Conservation (phyloP, 1,284 basidiomycete species). For the Austropuccinia psidii region DNA sequence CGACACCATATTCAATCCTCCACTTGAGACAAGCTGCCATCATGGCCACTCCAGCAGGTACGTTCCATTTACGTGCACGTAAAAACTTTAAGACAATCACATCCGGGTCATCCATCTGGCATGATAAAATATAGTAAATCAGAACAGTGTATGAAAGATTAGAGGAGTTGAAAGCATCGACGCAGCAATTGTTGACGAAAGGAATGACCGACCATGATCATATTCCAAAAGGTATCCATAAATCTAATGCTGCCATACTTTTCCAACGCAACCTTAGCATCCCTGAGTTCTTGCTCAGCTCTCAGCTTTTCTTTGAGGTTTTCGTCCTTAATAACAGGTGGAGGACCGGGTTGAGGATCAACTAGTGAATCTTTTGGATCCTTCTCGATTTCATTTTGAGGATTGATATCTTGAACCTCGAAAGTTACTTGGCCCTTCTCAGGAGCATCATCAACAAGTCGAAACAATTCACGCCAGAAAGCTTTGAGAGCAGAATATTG, state of each 20-base stretch:
- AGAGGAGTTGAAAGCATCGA: not conserved
- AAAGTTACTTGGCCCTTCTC: not conserved
- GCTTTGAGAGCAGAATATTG: conserved; percentile 19
- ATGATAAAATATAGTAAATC: not conserved
- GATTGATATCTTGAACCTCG: not conserved
- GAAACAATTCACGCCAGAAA: conserved; percentile 34
- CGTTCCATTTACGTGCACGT: conserved; percentile 35
- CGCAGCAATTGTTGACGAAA: not conserved
- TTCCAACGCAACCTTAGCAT: conserved; percentile 31
- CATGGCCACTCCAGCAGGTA: conserved; percentile 33
- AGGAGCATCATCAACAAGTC: conserved; percentile 10
- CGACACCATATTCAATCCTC: conserved; percentile 35
- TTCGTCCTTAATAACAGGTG: not conserved
- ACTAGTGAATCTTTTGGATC: not conserved
- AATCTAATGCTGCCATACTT: conserved; percentile 18
- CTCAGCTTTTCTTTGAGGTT: conserved; percentile 28
- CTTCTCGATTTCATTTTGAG: not conserved
- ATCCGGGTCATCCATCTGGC: conserved; percentile 36
- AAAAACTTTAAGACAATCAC: conserved; percentile 35
- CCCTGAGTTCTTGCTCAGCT: conserved; percentile 29
- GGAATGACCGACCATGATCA: conserved; percentile 32
- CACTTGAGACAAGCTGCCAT: conserved; percentile 36
- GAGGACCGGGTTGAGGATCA: not conserved
- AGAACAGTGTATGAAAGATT: not conserved
- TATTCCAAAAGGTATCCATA: conserved; percentile 34